Base-by-base conservation (phyloP, 2,329 filamentous ascomycete genomes). In the Hypomyces perniciosus region DNA sequence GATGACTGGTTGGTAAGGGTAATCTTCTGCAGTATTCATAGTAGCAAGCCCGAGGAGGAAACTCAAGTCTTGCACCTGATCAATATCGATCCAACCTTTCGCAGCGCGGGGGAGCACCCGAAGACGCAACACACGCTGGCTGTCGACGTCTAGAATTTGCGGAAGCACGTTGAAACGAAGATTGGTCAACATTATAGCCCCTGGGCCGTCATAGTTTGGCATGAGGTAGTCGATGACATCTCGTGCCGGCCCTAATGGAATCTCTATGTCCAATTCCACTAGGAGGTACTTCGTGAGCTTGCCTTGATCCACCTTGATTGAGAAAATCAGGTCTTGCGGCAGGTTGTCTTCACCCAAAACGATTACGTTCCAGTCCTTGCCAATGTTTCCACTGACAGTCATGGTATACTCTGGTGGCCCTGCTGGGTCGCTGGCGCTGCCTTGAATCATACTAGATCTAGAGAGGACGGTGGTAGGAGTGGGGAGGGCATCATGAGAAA, bases 101-200 rank as follows among this genome's bases (percentile, higher is more conserved):
- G 50, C 50, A 5, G 50, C 44, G 9, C 50, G 50, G 1, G 50
- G 50, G 4, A 52, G 41, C 26, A 52, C 3, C 7, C 50, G 50
- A n/a, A 52, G 44, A 1, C 39, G 44, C 38, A 52, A 33, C 12
- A 50, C 47, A 7, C 40, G 26, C n/a, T 42, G 5, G 12, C 9
- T 12, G 8, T 29, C 38, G 31, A 30, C 41, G 31, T 35, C 31
- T 7, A 37, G 4, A 8, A 45, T 10, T 4, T 13, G 28, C 6
- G 43, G 43, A 7, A 45, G 20, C n/a, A 56, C 44, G 46, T 56
- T 56, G 54, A 57, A 57, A 13, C 55, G 53, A n/a, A 57, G 43
- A 26, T 57, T 55, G 31, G 20, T 50, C 30, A 57, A 42, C 53
- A 57, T 55, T n/a, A 29, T 29, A 4, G 55, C 40, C 3, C 53